These are phyloP conservation scores for Pachysandra terminalis DNA, from an alignment of 164 flowering plant genomes.

Conservation along the genomic window DNA sequence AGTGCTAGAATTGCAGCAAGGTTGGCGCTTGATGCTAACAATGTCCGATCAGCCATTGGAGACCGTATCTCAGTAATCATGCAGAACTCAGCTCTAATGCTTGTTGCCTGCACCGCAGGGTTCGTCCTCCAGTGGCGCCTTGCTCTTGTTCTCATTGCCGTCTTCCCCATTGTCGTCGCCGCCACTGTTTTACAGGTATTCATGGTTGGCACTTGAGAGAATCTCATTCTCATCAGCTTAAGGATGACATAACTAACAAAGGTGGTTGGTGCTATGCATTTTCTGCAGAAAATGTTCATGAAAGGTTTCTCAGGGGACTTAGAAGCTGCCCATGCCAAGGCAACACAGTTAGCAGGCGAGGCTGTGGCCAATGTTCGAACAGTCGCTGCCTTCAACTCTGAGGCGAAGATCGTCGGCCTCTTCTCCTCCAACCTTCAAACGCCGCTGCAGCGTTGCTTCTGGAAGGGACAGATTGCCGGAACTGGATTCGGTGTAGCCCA, in stretches of 20 bases:
- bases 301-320: constrained; percentile 94
- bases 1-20: constrained; percentile 85
- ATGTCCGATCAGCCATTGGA: constrained; percentile 94
- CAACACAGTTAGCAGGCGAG: constrained; percentile 96
- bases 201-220: too few relatives aligned
- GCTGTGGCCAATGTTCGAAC: constrained; percentile 93
- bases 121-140: constrained; percentile 97
- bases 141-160: constrained; percentile 89
- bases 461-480: constrained; percentile 98
- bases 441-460: constrained; percentile 77
- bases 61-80: constrained; percentile 93
- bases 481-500: constrained; percentile 91
- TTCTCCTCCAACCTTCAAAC: constrained; percentile 58
- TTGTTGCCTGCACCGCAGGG: constrained; percentile 93
- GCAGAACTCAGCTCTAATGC: constrained; percentile 94
- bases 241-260: too few relatives aligned
- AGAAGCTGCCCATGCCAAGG: constrained; percentile 86
- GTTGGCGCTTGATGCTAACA: constrained; percentile 91
- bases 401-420: constrained; percentile 67
- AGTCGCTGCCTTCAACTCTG: constrained; percentile 96
- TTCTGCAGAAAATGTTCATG: constrained; percentile 92
- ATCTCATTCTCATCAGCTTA: too few relatives aligned
- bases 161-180: constrained; percentile 94
- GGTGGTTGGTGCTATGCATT: too few relatives aligned
- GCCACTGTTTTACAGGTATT: constrained; percentile 98